Conservation (phyloP, 768 basidiomycete species). For the Dioszegia hungarica region DNA sequence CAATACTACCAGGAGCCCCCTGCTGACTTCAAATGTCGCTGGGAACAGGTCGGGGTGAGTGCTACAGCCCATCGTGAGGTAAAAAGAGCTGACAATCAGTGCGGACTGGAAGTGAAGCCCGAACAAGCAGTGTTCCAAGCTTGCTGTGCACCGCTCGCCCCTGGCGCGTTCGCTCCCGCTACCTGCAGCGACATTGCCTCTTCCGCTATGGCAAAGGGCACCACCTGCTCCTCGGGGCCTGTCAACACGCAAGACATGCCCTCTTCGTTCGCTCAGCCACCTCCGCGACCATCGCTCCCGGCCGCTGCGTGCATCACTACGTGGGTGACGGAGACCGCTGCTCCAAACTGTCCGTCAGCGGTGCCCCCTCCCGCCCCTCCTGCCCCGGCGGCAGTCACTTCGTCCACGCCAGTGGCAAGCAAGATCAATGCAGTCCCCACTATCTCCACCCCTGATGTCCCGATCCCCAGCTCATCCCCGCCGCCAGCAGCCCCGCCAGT, state of each 20-base stretch:
- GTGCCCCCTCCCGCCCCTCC: neutral
- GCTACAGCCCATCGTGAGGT: neutral
- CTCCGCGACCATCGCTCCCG: neutral
- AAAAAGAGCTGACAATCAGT: neutral
- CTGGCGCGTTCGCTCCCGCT: neutral
- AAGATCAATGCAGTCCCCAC: neutral
- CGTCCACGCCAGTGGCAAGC: neutral
- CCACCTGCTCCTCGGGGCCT: neutral
- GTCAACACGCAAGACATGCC: slow-evolving; percentile 4
- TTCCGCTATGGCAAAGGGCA: neutral
- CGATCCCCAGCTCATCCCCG: neutral
- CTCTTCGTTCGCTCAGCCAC: slow-evolving; percentile 8
- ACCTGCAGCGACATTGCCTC: neutral
- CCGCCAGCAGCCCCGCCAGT: neutral
- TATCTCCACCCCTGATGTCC: neutral
- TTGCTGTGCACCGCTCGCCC: slow-evolving; percentile 1
- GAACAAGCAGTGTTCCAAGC: neutral
- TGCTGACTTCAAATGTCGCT: neutral
- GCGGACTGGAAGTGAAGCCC: neutral
- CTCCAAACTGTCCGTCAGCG: neutral
- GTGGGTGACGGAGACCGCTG: slow-evolving; percentile 3
- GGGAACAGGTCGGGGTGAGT: slow-evolving; percentile 7
- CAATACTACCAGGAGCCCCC: slow-evolving; percentile 1
- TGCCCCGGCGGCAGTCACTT: neutral
- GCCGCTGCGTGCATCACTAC: neutral